A percentile compares a stretch with the other conserved stretches of the same genome.
phyloP scores from a whole-genome alignment of 352 stramenopile genomes.

The Phytopythium ostracodes region DNA sequence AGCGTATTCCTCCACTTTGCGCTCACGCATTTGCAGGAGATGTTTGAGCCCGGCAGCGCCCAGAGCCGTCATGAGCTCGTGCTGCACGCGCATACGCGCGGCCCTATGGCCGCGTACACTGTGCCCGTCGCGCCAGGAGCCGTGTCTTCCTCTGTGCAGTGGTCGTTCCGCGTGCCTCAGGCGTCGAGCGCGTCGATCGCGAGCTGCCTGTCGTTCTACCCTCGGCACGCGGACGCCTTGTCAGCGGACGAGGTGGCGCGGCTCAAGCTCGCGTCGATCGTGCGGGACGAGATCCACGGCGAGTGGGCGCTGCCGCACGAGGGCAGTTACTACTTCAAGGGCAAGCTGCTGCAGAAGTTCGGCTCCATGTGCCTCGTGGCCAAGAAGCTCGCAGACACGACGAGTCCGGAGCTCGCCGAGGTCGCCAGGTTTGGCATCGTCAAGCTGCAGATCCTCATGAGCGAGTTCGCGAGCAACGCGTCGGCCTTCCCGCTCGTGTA shows the following conservation, averaged over 20 bases:
- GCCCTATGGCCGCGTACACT: constrained; percentile 58
- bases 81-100: constrained; percentile 72
- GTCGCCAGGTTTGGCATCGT: constrained; percentile 40
- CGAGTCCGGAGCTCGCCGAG: constrained; percentile 39
- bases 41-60: constrained; percentile 42
- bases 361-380: constrained; percentile 75
- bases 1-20: constrained; percentile 62
- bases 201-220: constrained; percentile 46
- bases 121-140: constrained; percentile 9
- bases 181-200: constrained; percentile 37
- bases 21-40: constrained; percentile 48
- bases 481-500: constrained; percentile 56
- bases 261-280: constrained; percentile 35
- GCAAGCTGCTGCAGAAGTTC: constrained; percentile 76
- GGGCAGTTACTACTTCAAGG: constrained; percentile 85
- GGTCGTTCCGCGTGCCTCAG: constrained; percentile 44
- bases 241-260: constrained; percentile 22
- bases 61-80: constrained; percentile 43
- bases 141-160: constrained; percentile 21
- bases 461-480: constrained; percentile 39
- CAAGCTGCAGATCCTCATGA: constrained; percentile 43
- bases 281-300: constrained; percentile 62
- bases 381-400: constrained; percentile 49
- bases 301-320: constrained; percentile 60
- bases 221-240: constrained; percentile 26